A percentile compares a stretch with the other conserved stretches of the same genome.
Evolutionary conservation across 129 eudicot species (phyloP).

Genomic region (Rutidosis leptorrhynchoides): DNA sequence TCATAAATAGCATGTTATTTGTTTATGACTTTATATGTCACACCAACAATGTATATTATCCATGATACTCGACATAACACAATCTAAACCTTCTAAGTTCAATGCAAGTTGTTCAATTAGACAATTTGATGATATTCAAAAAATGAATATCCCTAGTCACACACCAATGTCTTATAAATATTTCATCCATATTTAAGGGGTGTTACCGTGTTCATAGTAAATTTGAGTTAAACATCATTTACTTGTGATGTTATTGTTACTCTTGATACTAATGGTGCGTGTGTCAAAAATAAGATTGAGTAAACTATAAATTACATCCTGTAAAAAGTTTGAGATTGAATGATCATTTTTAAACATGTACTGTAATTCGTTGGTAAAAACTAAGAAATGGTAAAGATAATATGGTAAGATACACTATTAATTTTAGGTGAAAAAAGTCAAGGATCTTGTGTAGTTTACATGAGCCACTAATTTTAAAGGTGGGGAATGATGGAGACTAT

Average conservation of each 20-base stretch:
- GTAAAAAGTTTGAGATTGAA: no score
- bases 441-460: conserved; percentile 12
- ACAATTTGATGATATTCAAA: not conserved
- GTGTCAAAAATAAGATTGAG: no score
- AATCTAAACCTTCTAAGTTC: no score
- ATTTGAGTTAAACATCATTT: no score
- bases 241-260: no score
- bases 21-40: no score
- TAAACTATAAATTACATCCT: no score
- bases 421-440: conserved; percentile 8
- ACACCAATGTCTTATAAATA: not conserved
- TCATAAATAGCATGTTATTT: no score
- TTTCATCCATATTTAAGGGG: not conserved
- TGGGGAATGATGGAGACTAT: conserved; percentile 27
- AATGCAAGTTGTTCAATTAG: no score
- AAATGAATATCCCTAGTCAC: not conserved
- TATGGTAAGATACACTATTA: conserved; percentile 5
- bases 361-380: not conserved
- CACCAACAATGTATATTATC: not conserved
- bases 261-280: no score
- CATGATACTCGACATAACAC: not conserved
- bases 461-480: conserved; percentile 20
- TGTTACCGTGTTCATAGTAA: not conserved
- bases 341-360: no score
- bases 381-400: not conserved